Conservation (phyloP, 768 basidiomycete species). For the Mycena kentingensis region DNA sequence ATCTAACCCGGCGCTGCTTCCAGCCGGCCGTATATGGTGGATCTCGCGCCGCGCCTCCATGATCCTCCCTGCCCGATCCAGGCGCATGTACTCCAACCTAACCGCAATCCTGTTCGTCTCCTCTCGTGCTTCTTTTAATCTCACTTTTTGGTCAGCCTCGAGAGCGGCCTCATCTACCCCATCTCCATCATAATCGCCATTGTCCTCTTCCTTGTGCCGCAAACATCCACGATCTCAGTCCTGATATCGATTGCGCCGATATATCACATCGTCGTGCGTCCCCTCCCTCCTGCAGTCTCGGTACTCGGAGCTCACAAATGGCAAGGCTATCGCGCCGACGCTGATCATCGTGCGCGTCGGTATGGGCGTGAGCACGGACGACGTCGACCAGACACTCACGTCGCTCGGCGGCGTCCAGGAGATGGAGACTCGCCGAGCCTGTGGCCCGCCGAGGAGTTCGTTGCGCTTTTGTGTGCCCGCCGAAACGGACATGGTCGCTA, state of each 20-base stretch:
- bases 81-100: slow-evolving; percentile 8
- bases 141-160: background rate
- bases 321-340: slow-evolving; percentile 11
- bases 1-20: background rate
- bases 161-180: slow-evolving; percentile 15
- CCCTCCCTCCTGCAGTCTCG: background rate
- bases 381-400: slow-evolving; percentile 1
- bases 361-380: slow-evolving; percentile 13
- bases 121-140: background rate
- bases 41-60: slow-evolving; percentile 6
- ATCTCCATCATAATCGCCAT: background rate
- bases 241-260: slow-evolving; percentile 1
- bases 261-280: slow-evolving; percentile 12
- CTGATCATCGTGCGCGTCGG: slow-evolving; percentile 15
- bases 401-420: too few relatives aligned
- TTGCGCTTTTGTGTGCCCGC: too few relatives aligned
- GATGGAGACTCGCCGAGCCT: too few relatives aligned
- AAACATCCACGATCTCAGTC: background rate
- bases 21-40: slow-evolving; percentile 16
- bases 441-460: too few relatives aligned
- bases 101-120: slow-evolving; percentile 10
- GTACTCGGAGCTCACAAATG: background rate
- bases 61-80: background rate
- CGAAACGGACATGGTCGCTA: too few relatives aligned
- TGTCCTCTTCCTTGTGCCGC: slow-evolving; percentile 1